Evolutionary conservation across 73 alveolate species (phyloP).

Genomic region (Paramecium octaurelia): DNA sequence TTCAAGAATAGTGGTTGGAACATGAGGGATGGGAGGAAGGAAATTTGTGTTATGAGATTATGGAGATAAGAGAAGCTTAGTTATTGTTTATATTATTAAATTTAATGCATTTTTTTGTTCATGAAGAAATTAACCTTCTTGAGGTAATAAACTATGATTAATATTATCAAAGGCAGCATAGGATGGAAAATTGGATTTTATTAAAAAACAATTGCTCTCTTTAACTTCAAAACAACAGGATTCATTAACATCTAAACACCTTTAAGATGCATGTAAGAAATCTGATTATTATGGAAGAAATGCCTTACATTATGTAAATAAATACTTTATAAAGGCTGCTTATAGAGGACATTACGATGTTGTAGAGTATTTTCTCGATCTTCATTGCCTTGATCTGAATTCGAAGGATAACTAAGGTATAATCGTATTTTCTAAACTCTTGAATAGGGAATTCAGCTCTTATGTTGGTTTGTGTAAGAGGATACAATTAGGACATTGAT

Average conservation of each 20-base stretch:
- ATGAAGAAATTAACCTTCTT: not conserved
- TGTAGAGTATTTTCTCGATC: not conserved
- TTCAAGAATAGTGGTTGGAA: not conserved
- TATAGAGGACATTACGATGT: slow-evolving; percentile 6
- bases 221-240: not conserved
- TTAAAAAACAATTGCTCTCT: not conserved
- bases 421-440: not conserved
- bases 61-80: not conserved
- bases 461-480: slow-evolving; percentile 24
- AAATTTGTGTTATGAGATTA: not conserved
- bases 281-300: slow-evolving; percentile 20
- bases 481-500: not conserved
- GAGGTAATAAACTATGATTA: not conserved
- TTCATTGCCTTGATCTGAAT: not conserved
- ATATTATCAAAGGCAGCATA: not conserved
- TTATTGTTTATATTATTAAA: not conserved
- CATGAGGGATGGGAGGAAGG: not conserved
- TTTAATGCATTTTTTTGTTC: not conserved
- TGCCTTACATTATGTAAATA: not conserved
- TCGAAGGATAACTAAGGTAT: not conserved
- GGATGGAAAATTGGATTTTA: slow-evolving; percentile 3
- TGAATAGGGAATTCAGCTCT: slow-evolving; percentile 30
- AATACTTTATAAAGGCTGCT: not conserved
- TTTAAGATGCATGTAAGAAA: not conserved
- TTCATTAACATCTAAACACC: not conserved